Evolutionary conservation across 192 early-diverging fungal genomes (phyloP), one percentile per base, ranked within the genome.

Genomic region (Backusella australiensis): DNA sequence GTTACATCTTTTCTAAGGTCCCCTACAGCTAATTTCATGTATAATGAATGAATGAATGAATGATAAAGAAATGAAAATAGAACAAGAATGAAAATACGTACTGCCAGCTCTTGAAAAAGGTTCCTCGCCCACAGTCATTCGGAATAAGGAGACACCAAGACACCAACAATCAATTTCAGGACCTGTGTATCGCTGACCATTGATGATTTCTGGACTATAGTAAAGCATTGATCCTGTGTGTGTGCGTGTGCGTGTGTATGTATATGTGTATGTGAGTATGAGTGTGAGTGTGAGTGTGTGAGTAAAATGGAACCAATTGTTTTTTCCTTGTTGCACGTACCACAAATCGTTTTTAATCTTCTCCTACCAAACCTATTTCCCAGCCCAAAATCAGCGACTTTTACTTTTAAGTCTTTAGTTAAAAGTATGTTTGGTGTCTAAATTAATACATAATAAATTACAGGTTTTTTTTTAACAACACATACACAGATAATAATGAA

Each of bases 101-200:
- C 79, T 76, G 8, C 39, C 44, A 0, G 85, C 87, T 65, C 71
- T 77, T 11, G 77, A 59, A 69, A 88, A 88, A 1, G 87, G 84
- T 56, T 88, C 87, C 44, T 78, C 76, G 21, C 87, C 87, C 19
- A 85, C 84, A 0, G 79, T 89, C 83, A 98, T 89, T 34, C 95
- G 91, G 77, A 94, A 99, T 15, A 99, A 81, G 11, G 95, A 86
- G 1, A 99, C 93, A 9, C 97, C 97, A 14, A 98, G 80, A 36
- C 94, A 96, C 97, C 97, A 99, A 44, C 94, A 91, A 77, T 99
- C 97, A 32, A 99, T 90, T 74, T 99, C 97, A 17, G 97, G 96
- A 4, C 97, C 97, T 71, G 85, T 86, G 79, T 99, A 99, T 32
- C 90, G 92, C 35, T 93, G 91, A 38, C 95, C 95, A 68, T 94